A percentile compares a stretch with the other conserved stretches of the same genome.
These are phyloP conservation scores for Capillidium rhysosporum DNA, from an alignment of 371 early-diverging fungal genomes.

Conservation along the genomic window DNA sequence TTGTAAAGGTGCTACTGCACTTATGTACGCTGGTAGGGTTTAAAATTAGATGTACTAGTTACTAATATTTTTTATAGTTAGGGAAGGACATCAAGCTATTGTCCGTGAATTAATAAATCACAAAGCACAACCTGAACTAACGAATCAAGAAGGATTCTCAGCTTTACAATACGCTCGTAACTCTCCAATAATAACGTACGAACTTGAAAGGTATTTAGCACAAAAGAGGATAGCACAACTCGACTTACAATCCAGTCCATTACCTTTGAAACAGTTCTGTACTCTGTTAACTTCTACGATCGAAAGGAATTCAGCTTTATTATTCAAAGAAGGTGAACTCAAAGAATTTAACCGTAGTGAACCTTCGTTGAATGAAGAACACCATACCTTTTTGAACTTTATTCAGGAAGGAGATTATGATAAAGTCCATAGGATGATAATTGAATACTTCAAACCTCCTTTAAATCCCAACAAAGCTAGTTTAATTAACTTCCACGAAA, in stretches of 20 bases:
- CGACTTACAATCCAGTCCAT: neutral
- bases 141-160: slow-evolving; percentile 48
- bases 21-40: slow-evolving; percentile 68
- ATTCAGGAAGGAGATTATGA: slow-evolving; percentile 6
- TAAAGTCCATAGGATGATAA: neutral
- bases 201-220: slow-evolving; percentile 7
- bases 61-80: slow-evolving; percentile 16
- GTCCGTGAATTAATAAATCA: slow-evolving; percentile 30
- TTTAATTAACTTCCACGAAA: slow-evolving; percentile 34
- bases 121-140: slow-evolving; percentile 32
- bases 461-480: slow-evolving; percentile 7
- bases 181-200: slow-evolving; percentile 26
- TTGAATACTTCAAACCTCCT: slow-evolving; percentile 7
- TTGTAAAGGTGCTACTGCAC: slow-evolving; percentile 44
- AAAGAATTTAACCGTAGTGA: neutral
- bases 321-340: neutral
- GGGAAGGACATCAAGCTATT: slow-evolving; percentile 41
- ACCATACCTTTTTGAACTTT: slow-evolving; percentile 14
- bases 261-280: too few relatives aligned
- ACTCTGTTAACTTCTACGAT: too few relatives aligned
- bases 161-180: slow-evolving; percentile 41
- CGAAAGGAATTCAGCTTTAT: too few relatives aligned
- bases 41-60: neutral
- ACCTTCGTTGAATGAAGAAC: slow-evolving; percentile 5
- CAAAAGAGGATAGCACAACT: neutral